Evolutionary conservation across 495 filamentous ascomycete genomes (phyloP).

Genomic region (Penicillium coprophilum): DNA sequence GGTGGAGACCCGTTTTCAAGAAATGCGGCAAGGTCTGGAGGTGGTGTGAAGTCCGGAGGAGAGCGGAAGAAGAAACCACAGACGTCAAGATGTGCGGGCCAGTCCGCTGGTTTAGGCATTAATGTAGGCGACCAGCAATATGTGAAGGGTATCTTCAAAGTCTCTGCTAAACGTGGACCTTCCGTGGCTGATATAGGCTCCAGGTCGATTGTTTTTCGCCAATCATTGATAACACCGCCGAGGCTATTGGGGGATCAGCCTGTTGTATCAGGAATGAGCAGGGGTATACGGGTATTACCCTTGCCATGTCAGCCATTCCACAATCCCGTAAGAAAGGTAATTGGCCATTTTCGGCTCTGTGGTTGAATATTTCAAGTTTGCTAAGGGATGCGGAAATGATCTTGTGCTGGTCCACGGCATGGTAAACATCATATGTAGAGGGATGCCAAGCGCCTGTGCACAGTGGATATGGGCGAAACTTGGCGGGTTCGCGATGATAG

Average conservation of each 20-base stretch:
- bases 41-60: constrained; percentile 46
- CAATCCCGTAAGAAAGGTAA: constrained; percentile 54
- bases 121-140: constrained; percentile 61
- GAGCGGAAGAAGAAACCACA: constrained; percentile 58
- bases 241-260: constrained; percentile 25
- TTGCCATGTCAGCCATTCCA: constrained; percentile 64
- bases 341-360: constrained; percentile 47
- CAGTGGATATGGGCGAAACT: constrained; percentile 61
- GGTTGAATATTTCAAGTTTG: constrained; percentile 47
- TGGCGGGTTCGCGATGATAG: constrained; percentile 63
- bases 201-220: constrained; percentile 45
- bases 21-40: constrained; percentile 47
- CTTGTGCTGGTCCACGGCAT: constrained; percentile 55
- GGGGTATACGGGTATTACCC: constrained; percentile 32
- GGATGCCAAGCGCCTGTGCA: constrained; percentile 55
- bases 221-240: constrained; percentile 55
- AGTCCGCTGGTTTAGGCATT: constrained; percentile 58
- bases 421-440: constrained; percentile 63
- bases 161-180: constrained; percentile 28
- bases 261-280: not conserved
- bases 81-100: constrained; percentile 50
- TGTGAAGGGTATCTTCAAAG: constrained; percentile 55
- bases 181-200: constrained; percentile 40
- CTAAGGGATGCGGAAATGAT: constrained; percentile 54
- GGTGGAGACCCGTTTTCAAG: constrained; percentile 52